phyloP scores from a whole-genome alignment of 2,329 filamentous ascomycete species.

The Trichoderma afroharzianum region DNA sequence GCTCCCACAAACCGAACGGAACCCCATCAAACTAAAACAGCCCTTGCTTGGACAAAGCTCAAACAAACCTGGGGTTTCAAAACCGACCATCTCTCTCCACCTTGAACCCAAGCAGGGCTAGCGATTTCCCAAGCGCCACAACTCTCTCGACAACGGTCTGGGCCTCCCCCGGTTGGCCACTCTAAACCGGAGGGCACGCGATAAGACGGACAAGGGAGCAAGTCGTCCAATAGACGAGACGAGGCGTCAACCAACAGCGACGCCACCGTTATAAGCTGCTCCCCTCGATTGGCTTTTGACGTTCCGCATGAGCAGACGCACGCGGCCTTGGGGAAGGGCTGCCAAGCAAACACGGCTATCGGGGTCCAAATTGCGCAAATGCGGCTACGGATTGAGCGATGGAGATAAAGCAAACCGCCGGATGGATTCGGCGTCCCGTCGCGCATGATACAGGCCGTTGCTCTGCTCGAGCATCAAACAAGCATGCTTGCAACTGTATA shows the following conservation, averaged over 20 bases:
- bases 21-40: conserved; percentile 12
- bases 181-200: conserved; percentile 9
- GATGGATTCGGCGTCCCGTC: background rate
- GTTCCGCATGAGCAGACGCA: background rate
- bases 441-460: background rate
- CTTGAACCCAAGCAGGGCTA: background rate
- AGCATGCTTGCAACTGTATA: background rate
- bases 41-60: conserved; percentile 7
- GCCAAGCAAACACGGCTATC: conserved; percentile 2
- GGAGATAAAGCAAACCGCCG: conserved; percentile 8
- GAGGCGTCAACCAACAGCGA: conserved; percentile 11
- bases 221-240: background rate
- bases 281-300: background rate
- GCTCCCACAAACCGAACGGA: background rate
- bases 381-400: conserved; percentile 2
- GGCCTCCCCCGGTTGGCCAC: background rate
- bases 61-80: conserved; percentile 16
- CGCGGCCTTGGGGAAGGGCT: background rate
- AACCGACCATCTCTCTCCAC: conserved; percentile 6
- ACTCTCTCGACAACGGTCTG: background rate
- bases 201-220: background rate
- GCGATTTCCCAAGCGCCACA: conserved; percentile 1
- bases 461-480: background rate
- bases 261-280: background rate
- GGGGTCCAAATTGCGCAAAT: conserved; percentile 11